phyloP scores from a whole-genome alignment of 2,329 filamentous ascomycete species.

The Reticulascus tulasneorum region DNA sequence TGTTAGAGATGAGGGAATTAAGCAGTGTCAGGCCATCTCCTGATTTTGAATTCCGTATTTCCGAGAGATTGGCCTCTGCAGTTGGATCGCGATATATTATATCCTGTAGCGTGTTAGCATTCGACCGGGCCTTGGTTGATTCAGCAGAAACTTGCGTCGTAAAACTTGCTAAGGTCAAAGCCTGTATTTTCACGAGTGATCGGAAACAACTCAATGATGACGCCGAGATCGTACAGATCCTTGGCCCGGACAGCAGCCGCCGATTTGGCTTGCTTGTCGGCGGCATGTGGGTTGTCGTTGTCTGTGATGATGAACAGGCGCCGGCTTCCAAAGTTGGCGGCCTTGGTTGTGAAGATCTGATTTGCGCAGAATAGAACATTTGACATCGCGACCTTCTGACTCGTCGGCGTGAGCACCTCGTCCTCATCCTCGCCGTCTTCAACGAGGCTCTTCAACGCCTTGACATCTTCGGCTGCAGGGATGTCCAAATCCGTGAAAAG shows the following conservation, averaged over 20 bases:
- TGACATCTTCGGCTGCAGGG: constrained; percentile 83
- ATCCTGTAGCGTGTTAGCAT: constrained; percentile 49
- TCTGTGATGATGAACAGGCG: constrained; percentile 95
- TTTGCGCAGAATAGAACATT: constrained; percentile 94
- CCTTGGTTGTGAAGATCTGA: constrained; percentile 92
- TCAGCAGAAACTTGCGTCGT: constrained; percentile 79
- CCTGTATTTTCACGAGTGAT: constrained; percentile 66
- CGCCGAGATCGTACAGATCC: constrained; percentile 90
- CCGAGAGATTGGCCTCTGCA: constrained; percentile 56
- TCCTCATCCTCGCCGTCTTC: constrained; percentile 72
- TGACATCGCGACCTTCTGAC: constrained; percentile 72
- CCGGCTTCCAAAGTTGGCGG: constrained; percentile 88
- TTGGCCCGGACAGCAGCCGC: constrained; percentile 84
- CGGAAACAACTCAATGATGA: constrained; percentile 88
- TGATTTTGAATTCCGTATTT: constrained; percentile 61
- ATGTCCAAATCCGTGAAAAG: constrained; percentile 84
- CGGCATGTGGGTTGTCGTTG: constrained; percentile 77
- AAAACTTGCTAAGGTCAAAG: constrained; percentile 85
- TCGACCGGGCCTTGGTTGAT: not conserved
- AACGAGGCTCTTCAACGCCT: constrained; percentile 68
- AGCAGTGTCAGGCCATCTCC: constrained; percentile 75
- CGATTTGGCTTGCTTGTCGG: constrained; percentile 68
- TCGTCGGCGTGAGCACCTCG: constrained; percentile 65
- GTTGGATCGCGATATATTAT: constrained; percentile 80
- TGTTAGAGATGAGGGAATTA: constrained; percentile 75